Evolutionary conservation across 805 yeast genomes (phyloP).

Genomic region (Wickerhamomyces tratensis): DNA sequence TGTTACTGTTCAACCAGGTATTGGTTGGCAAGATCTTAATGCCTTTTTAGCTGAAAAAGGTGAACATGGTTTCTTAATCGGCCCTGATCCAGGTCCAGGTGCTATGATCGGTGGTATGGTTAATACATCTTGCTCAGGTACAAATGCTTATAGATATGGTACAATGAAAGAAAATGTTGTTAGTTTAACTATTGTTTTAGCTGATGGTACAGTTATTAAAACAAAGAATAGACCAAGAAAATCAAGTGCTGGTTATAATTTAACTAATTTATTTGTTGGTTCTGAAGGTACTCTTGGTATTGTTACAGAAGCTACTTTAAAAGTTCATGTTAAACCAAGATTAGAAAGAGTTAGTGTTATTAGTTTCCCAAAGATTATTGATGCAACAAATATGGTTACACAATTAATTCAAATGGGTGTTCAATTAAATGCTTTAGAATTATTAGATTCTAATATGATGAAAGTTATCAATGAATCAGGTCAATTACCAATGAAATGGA

Average conservation of each 20-base stretch:
- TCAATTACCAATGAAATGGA: slow-evolving; percentile 33
- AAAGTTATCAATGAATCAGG: slow-evolving; percentile 46
- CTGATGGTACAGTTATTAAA: slow-evolving; percentile 66
- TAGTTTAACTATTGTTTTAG: slow-evolving; percentile 56
- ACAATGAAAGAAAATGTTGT: slow-evolving; percentile 63
- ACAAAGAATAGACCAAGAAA: slow-evolving; percentile 64
- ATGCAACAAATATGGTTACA: slow-evolving; percentile 60
- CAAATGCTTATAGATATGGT: slow-evolving; percentile 67
- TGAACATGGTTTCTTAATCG: slow-evolving; percentile 62
- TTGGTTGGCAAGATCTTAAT: slow-evolving; percentile 61
- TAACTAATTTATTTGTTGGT: slow-evolving; percentile 59
- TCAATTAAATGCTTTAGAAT: slow-evolving; percentile 59
- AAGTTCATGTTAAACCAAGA: slow-evolving; percentile 50
- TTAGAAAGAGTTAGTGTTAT: slow-evolving; percentile 56
- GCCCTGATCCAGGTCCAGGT: slow-evolving; percentile 73
- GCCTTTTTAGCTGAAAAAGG: slow-evolving; percentile 45
- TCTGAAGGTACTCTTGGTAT: slow-evolving; percentile 70
- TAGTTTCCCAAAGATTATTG: slow-evolving; percentile 54
- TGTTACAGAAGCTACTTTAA: slow-evolving; percentile 63
- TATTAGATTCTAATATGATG: slow-evolving; percentile 63
- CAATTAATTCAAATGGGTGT: slow-evolving; percentile 49
- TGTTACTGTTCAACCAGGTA: slow-evolving; percentile 64
- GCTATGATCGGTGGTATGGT: slow-evolving; percentile 69
- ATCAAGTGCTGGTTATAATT: slow-evolving; percentile 65
- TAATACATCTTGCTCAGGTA: slow-evolving; percentile 66